These are phyloP conservation scores for Extremus antarcticus DNA, from an alignment of 495 filamentous ascomycete species.

Conservation along the genomic window DNA sequence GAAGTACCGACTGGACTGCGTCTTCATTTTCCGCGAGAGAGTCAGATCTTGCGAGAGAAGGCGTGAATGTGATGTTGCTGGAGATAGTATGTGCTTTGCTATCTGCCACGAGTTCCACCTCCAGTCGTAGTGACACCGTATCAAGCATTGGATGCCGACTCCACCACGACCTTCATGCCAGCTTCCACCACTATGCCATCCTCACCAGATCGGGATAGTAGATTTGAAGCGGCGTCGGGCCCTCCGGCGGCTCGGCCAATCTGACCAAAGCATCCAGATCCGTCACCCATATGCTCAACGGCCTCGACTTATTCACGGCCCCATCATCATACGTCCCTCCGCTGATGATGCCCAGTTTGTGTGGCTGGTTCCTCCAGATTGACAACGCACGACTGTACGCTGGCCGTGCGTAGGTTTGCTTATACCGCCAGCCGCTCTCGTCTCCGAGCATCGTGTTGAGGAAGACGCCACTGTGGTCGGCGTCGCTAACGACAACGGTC, in stretches of 20 bases:
- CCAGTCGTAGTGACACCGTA: no score
- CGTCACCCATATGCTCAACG: background rate
- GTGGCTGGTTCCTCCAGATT: slow-evolving; percentile 4
- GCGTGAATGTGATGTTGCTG: no score
- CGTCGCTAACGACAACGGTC: slow-evolving; percentile 42
- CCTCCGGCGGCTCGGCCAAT: background rate
- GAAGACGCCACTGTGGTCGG: slow-evolving; percentile 43
- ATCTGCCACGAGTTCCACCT: no score
- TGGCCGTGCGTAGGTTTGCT: slow-evolving; percentile 35
- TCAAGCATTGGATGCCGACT: no score
- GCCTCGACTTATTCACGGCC: slow-evolving; percentile 10
- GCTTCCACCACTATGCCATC: no score
- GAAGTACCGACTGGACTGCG: no score
- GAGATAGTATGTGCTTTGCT: no score
- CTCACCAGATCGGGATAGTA: no score
- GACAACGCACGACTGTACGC: slow-evolving; percentile 42
- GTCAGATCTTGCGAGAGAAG: no score
- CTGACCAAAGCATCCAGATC: background rate
- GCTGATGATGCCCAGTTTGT: slow-evolving; percentile 10
- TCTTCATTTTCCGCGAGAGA: no score
- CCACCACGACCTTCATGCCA: no score
- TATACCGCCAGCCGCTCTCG: slow-evolving; percentile 42
- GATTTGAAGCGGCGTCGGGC: background rate
- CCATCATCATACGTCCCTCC: slow-evolving; percentile 9
- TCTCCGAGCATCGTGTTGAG: slow-evolving; percentile 47